Base-by-base conservation (phyloP, 1,284 basidiomycete species). In the Naganishia albida region DNA sequence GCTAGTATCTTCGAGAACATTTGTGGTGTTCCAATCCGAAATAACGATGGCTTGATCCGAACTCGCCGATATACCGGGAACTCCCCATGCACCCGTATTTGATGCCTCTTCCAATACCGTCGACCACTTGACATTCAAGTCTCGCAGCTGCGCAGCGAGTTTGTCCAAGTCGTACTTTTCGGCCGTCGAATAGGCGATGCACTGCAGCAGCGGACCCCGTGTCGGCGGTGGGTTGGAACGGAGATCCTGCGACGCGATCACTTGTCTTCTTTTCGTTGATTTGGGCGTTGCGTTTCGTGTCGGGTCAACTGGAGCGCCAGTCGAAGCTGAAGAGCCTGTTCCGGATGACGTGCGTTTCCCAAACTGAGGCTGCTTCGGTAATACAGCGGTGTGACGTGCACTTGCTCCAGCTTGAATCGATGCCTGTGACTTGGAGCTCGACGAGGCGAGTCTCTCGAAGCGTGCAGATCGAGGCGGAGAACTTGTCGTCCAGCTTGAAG, bases 141-240 rank as follows among this genome's bases (percentile, higher is more conserved):
- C 43, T 8, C 57, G 57, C 38, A 60, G 39, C 46, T 60, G 54
- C 1, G 62, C 54, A 8, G 72, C 75, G 1, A 80, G 71, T n/a
- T 67, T 68, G 12, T 71, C 57, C 10, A 80, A 72, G 63, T 80
- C 75, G 63, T 79, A 80, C 52, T 72, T 68, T 60, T 78, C 78
- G 0, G 78, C 78, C 0, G 77, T 78, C 2, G 78, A 78, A 68
- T 80, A 78, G n/a, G 78, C 77, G 42, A 80, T 75, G 64, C 77
- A 79, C 53, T 77, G 75, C 34, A 79, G 68, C 13, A 78, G 73
- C 0, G 78, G 78, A n/a, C 78, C 77, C 12, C 78, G 73, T 3
- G 76, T 77, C 18, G 71, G 71, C 0, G 77, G 74, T 0, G 74
- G 71, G 23, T 73, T 74, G 63, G 76, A 76, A 46, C 78, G 72